These are phyloP conservation scores for Dipteronia sinensis DNA, from an alignment of 345 rosid species.

Conservation along the genomic window DNA sequence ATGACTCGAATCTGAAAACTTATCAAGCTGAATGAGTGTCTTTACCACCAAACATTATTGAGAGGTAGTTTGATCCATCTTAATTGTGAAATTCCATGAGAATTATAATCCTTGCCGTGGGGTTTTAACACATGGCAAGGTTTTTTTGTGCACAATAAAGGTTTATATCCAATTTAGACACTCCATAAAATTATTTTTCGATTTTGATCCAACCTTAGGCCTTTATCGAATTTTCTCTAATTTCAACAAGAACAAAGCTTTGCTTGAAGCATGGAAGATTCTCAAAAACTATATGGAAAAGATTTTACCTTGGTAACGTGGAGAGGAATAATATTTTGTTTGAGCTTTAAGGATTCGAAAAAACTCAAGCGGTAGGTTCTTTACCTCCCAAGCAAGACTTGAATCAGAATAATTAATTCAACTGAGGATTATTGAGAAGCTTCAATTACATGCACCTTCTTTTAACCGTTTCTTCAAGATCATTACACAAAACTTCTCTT, in stretches of 20 bases:
- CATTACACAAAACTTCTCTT: no score
- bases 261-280: background rate
- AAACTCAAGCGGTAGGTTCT: slow-evolving; percentile 5
- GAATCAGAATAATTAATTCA: slow-evolving; percentile 31
- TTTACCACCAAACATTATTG: no score
- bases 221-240: background rate
- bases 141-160: no score
- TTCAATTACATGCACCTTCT: background rate
- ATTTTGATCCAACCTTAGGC: background rate
- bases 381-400: slow-evolving; percentile 33
- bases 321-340: slow-evolving; percentile 18
- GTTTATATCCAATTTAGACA: no score
- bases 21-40: no score
- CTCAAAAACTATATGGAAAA: background rate
- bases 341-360: background rate
- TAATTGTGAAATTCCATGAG: background rate
- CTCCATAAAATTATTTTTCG: background rate
- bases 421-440: background rate
- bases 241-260: slow-evolving; percentile 15
- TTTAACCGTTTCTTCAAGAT: background rate
- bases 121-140: no score
- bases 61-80: no score
- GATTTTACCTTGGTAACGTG: background rate
- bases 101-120: no score
- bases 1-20: no score